These are phyloP conservation scores for Leccinum subgranulosum DNA, from an alignment of 768 basidiomycete genomes.

Conservation along the genomic window DNA sequence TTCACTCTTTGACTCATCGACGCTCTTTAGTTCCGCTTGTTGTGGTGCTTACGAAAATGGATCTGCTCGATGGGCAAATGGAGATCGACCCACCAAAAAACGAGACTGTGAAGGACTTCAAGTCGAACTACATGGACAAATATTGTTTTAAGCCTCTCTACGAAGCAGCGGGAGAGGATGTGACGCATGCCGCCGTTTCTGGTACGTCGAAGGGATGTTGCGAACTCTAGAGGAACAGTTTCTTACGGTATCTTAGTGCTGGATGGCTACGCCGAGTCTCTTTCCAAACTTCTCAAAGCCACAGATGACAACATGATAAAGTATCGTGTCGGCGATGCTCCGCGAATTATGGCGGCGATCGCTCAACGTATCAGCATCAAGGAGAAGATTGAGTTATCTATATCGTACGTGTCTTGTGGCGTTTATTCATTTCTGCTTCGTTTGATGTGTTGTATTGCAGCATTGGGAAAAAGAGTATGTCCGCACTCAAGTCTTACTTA, in stretches of 20 bases:
- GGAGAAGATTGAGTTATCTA: conserved; percentile 13
- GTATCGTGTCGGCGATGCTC: conserved; percentile 8
- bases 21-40: too few relatives aligned
- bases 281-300: neutral
- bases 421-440: neutral
- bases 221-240: neutral
- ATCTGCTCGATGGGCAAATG: conserved; percentile 4
- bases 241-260: conserved; percentile 1
- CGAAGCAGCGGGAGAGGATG: neutral
- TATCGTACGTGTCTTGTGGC: conserved; percentile 1
- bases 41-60: conserved; percentile 13
- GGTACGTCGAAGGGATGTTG: neutral
- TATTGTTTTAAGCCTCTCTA: conserved; percentile 1
- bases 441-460: neutral
- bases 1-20: too few relatives aligned
- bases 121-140: neutral
- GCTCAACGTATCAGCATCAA: conserved; percentile 17
- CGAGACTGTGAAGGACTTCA: neutral
- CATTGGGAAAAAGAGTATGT: conserved; percentile 14
- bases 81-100: neutral
- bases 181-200: conserved; percentile 7
- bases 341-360: conserved; percentile 7
- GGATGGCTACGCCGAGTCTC: conserved; percentile 4
- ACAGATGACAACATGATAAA: conserved; percentile 4
- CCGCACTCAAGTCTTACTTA: too few relatives aligned